Percentiles rank a stretch among this genome's conserved stretches.
These are phyloP conservation scores for Echinosphaeria canescens DNA, from an alignment of 2,329 filamentous ascomycete species.

Conservation along the genomic window DNA sequence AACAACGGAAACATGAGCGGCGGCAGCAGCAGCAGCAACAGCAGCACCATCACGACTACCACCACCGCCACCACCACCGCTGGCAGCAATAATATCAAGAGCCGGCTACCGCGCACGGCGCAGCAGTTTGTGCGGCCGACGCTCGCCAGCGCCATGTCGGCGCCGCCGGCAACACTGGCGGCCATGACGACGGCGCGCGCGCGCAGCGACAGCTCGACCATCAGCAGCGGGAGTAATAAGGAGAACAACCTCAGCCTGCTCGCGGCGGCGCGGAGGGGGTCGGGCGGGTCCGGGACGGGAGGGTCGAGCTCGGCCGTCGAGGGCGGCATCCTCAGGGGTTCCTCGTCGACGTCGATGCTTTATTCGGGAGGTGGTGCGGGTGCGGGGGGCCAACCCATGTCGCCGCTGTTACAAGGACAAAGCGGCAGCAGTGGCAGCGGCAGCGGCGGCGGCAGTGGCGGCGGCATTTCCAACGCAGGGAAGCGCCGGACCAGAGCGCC, in stretches of 20 bases:
- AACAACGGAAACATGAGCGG: background rate
- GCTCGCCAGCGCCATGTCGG: slow-evolving; percentile 5
- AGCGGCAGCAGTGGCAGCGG: slow-evolving; percentile 1
- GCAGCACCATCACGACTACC: too few relatives aligned
- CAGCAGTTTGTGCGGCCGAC: slow-evolving; percentile 9
- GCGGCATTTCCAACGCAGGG: too few relatives aligned
- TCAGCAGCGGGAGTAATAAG: slow-evolving; percentile 7
- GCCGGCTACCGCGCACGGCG: slow-evolving; percentile 10
- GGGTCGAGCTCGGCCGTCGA: background rate
- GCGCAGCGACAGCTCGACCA: slow-evolving; percentile 5
- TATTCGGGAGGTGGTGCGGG: too few relatives aligned
- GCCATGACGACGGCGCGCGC: too few relatives aligned
- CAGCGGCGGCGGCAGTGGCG: slow-evolving; percentile 1
- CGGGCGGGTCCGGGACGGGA: slow-evolving; percentile 2
- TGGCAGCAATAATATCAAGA: too few relatives aligned
- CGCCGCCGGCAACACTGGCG: too few relatives aligned
- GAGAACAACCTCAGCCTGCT: slow-evolving; percentile 8
- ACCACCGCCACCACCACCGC: too few relatives aligned
- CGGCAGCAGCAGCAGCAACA: background rate
- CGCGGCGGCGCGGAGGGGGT: slow-evolving; percentile 6
- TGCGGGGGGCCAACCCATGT: too few relatives aligned
- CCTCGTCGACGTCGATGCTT: slow-evolving; percentile 1
- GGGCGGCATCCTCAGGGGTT: slow-evolving; percentile 1
- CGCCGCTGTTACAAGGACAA: too few relatives aligned
- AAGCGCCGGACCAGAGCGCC: slow-evolving; percentile 7